phyloP scores from a whole-genome alignment of 176 grass and related monocot genomes.

The Hordeum vulgare region DNA sequence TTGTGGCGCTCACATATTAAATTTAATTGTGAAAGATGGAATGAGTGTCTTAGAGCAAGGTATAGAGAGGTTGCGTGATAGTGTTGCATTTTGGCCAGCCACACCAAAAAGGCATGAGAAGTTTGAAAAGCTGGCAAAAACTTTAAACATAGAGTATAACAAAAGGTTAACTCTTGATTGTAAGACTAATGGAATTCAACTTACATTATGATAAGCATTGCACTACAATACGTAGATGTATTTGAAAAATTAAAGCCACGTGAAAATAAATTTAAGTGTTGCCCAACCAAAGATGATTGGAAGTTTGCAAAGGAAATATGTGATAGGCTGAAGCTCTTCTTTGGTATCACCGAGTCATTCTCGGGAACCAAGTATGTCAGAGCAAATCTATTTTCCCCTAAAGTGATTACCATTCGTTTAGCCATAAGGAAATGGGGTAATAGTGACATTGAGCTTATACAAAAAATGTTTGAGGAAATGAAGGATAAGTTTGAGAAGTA shows the following conservation, averaged over 20 bases:
- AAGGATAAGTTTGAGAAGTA: too few species aligned
- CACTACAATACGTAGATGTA: not conserved
- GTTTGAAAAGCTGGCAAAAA: not conserved
- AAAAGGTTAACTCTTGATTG: constrained; percentile 8
- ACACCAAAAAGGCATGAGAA: too few species aligned
- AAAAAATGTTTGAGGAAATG: too few species aligned
- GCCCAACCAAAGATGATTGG: not conserved
- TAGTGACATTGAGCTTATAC: too few species aligned
- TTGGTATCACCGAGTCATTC: not conserved
- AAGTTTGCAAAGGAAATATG: not conserved
- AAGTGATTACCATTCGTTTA: not conserved
- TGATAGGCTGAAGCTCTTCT: not conserved
- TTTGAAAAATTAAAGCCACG: not conserved
- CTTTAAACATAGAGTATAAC: not conserved
- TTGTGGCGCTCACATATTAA: not conserved
- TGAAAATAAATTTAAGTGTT: not conserved
- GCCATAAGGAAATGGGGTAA: too few species aligned
- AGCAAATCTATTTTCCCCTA: not conserved
- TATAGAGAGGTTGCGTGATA: constrained; percentile 5
- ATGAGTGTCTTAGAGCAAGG: not conserved
- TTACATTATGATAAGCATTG: not conserved
- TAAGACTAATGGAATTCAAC: constrained; percentile 12
- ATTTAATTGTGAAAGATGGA: too few species aligned
- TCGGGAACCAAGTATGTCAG: not conserved
- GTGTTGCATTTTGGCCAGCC: constrained; percentile 23